Base-by-base conservation (phyloP, 225 moss, liverwort and hornwort species). In the Asterella californica region DNA sequence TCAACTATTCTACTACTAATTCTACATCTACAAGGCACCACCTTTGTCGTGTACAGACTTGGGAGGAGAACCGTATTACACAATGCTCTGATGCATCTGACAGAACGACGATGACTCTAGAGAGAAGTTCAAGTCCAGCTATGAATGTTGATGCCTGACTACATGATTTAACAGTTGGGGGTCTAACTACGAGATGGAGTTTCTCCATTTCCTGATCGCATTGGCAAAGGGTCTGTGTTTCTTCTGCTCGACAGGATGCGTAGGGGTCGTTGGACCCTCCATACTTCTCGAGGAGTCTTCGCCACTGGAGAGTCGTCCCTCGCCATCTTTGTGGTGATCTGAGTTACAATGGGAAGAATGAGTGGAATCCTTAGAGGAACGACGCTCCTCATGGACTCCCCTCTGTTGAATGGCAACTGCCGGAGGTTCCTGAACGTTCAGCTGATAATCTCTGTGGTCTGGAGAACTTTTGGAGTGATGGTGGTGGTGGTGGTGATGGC, bases 201-300 rank as follows among this genome's bases (percentile, higher is more conserved):
- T 87, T 32, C 87, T 84, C 87, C 87, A 87, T 70, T 82, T 87
- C 53, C 84, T 84, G 32, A 87, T 87, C 1, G 87, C 77, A 78
- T 57, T 84, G 1, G 82, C 76, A 42, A 87, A 84, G 45, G 81
- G 84, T 45, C 69, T 84, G 42, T 82, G 79, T 62, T 87, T 84
- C 25, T 80, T 79, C 33, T 87, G 82, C 80, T 87, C 87, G 22
- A 29, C 62, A 25, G 69, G 59, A 72, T 84, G 84, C 17, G 87
- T 84, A 29, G 87, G 87, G 72, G 84, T 87, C 49, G 76, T 72
- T 0, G 87, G 87, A 18, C 79, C 87, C 30, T 84, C 87, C 25
- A 78, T 74, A 80, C 82, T 80, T 78, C 84, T 82, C 6, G 79
- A 87, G 3, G 87, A 87, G 34, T 84, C 84, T 27, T 80, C 82